Evolutionary conservation across 148 eudicot genomes (phyloP), one percentile per base, ranked within the genome.

Genomic region (Vaccinium darrowii): DNA sequence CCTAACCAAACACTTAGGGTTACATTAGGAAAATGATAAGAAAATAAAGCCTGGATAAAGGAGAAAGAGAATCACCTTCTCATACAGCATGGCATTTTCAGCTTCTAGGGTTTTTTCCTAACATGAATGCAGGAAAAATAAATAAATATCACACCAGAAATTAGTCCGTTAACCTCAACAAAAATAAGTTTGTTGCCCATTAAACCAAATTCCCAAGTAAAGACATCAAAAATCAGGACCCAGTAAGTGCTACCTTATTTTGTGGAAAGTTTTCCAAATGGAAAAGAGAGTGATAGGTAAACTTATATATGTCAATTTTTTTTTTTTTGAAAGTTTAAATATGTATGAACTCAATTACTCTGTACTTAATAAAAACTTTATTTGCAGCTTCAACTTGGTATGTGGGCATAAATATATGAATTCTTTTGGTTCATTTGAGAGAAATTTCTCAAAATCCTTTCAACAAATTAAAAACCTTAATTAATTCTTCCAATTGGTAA

Each of bases 51-150:
- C 8, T 8, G 7, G 12, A 36, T 15, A 67, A 30, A 12, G 56
- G 65, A 7, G 14, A 77, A 19, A 25, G 58, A 76, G 18, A 80
- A 25, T 83, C 56, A 92, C 94, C 96, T 92, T 90, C 84, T 89
- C 87, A 54, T 82, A 78, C 16, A 92, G 93, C 87, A 85, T 87
- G 7, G 83, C 84, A 85, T 93, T 91, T 87, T 93, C 96, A 51
- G 94, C 92, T 56, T 88, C 86, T 52, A 92, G 90, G n/a, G 85
- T 67, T 86, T 85, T 93, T 89, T 86, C 96, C 96, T 93, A 87
- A 50, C 88, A 47, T 36, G 62, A 54, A 43, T 57, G 13, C 57
- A 21, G n/a, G 39, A 10, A 36, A 43, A 43, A 13, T 39, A 1
- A 76, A 49, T 7, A 57, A 4, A 14, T 27, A 65, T 25, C 33